These are phyloP conservation scores for Sclerotinia glacialis DNA, from an alignment of 2,329 filamentous ascomycete genomes.

Conservation along the genomic window DNA sequence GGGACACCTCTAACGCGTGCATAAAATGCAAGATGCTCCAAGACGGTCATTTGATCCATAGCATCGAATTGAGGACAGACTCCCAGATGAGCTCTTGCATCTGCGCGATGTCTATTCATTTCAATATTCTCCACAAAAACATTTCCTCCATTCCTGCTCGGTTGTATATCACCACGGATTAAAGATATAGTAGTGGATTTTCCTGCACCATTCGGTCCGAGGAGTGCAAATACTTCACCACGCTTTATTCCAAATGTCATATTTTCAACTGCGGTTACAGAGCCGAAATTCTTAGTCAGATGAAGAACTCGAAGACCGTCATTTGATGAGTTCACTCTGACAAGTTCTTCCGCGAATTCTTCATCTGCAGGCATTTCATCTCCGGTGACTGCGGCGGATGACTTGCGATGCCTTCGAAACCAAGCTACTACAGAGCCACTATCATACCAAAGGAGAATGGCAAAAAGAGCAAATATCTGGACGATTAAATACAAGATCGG, in stretches of 20 bases:
- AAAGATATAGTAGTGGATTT: constrained; percentile 88
- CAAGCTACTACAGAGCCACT: constrained; percentile 64
- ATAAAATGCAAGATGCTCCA: constrained; percentile 85
- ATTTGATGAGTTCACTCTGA: constrained; percentile 55
- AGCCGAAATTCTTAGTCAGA: constrained; percentile 75
- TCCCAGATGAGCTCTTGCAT: constrained; percentile 75
- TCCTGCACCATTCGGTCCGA: constrained; percentile 88
- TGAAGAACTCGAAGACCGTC: constrained; percentile 67
- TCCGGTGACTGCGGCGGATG: constrained; percentile 19
- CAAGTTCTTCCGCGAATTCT: constrained; percentile 64
- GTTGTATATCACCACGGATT: constrained; percentile 82
- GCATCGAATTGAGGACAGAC: constrained; percentile 89
- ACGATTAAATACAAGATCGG: constrained; percentile 79
- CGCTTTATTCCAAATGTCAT: constrained; percentile 77
- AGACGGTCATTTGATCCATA: constrained; percentile 85
- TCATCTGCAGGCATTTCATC: constrained; percentile 32
- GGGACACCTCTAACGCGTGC: constrained; percentile 76
- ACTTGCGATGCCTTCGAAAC: constrained; percentile 42
- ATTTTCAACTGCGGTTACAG: constrained; percentile 79
- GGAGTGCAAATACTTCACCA: constrained; percentile 81
- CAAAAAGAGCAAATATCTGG: constrained; percentile 69
- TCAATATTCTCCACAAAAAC: constrained; percentile 77
- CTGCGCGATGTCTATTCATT: constrained; percentile 67
- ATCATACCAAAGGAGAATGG: constrained; percentile 75
- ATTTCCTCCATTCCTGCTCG: constrained; percentile 66